A percentile compares a stretch with the other conserved stretches of the same genome.
Evolutionary conservation across 1,284 basidiomycete species (phyloP).

Genomic region (Irpex rosettiformis): DNA sequence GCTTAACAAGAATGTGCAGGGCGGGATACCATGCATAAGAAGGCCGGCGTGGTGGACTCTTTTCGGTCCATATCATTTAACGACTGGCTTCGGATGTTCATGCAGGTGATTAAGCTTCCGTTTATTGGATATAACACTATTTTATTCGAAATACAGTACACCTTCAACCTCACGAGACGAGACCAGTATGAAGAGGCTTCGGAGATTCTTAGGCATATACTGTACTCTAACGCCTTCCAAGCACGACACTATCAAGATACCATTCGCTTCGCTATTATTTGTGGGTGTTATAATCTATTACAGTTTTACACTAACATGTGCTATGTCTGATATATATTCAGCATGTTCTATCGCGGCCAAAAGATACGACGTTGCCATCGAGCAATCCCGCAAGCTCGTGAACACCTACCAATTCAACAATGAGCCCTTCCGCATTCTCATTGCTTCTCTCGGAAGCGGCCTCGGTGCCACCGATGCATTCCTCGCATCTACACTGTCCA

Average conservation of each 20-base stretch:
- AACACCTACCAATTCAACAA: constrained; percentile 75
- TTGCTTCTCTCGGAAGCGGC: constrained; percentile 69
- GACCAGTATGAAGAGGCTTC: constrained; percentile 67
- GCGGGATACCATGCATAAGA: constrained; percentile 30
- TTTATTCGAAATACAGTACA: constrained; percentile 56
- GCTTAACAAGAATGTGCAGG: too few relatives aligned
- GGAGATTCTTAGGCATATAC: constrained; percentile 78
- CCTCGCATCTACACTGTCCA: constrained; percentile 73
- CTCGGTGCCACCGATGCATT: constrained; percentile 69
- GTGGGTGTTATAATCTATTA: constrained; percentile 47
- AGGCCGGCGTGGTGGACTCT: constrained; percentile 39
- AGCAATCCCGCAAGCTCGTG: constrained; percentile 73
- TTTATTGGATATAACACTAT: neutral
- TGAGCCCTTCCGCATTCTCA: constrained; percentile 74
- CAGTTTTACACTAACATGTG: too few relatives aligned
- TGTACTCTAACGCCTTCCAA: constrained; percentile 76
- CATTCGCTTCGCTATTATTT: constrained; percentile 68
- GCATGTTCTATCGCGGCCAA: constrained; percentile 68
- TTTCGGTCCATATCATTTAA: constrained; percentile 86
- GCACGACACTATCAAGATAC: constrained; percentile 62
- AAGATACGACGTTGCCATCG: constrained; percentile 57
- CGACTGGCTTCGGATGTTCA: constrained; percentile 82
- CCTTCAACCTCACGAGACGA: constrained; percentile 72
- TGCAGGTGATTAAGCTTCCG: constrained; percentile 59
- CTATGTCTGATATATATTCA: neutral